Percentiles rank a stretch among this genome's conserved stretches.
These are phyloP conservation scores for Phytophthora palmivora DNA, from an alignment of 352 stramenopile species.

Conservation along the genomic window DNA sequence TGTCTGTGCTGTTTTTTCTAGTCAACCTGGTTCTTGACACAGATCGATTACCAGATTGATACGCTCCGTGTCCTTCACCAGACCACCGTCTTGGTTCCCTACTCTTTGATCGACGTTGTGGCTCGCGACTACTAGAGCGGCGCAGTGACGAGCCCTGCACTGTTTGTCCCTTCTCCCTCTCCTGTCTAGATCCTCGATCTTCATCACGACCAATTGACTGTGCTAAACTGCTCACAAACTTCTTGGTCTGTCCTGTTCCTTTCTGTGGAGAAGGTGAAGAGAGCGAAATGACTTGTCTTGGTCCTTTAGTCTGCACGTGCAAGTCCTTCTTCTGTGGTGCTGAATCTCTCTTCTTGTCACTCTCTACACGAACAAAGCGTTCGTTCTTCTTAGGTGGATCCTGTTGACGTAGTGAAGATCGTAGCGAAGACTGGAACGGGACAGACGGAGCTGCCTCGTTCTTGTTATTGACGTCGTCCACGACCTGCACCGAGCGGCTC, in stretches of 20 bases:
- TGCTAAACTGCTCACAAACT: conserved; percentile 48
- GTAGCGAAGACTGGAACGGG: conserved; percentile 64
- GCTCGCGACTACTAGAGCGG: conserved; percentile 24
- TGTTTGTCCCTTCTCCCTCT: conserved; percentile 10
- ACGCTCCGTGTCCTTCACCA: conserved; percentile 16
- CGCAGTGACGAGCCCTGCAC: conserved; percentile 23
- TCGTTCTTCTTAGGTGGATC: conserved; percentile 30
- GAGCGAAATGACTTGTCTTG: conserved; percentile 40
- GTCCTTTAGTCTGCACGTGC: conserved; percentile 37
- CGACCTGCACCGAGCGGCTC: conserved; percentile 30
- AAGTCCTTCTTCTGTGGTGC: conserved; percentile 31
- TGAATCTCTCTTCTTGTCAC: not conserved
- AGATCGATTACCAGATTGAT: conserved; percentile 36
- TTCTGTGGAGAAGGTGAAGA: conserved; percentile 45
- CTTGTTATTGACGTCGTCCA: conserved; percentile 18
- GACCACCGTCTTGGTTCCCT: conserved; percentile 17
- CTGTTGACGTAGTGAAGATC: conserved; percentile 46
- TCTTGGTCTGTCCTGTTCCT: conserved; percentile 24
- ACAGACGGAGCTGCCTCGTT: not conserved
- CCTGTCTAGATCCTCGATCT: conserved; percentile 18
- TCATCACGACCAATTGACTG: conserved; percentile 39
- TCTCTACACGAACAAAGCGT: conserved; percentile 13
- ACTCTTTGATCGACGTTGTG: conserved; percentile 1
- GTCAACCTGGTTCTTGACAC: conserved; percentile 36
- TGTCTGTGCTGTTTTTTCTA: conserved; percentile 67